Evolutionary conservation across 306 rosid species (phyloP), one percentile per base, ranked within the genome.

Genomic region (Acacia melanoxylon): DNA sequence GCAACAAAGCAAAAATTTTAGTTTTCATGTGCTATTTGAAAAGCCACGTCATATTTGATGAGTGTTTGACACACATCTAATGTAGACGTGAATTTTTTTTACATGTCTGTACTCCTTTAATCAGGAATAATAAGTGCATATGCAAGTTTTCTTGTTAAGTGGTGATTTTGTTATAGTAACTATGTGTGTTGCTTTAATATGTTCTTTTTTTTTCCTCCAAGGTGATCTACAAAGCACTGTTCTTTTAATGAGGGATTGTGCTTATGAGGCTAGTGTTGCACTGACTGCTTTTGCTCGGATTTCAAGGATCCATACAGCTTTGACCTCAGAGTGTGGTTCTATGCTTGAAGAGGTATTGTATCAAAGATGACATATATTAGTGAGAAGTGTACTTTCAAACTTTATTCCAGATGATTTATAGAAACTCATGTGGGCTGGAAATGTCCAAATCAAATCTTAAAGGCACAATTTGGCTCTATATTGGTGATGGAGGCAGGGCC

Each of bases 281-380:
- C 89, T 93, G 63, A 71, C 90, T 52, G 91, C 93, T 79, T 93
- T 91, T 89, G 81, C 85, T 62, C 85, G 87, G 79, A 92, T 91
- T 82, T 91, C 95, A 70, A 91, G 89, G 87, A 89, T 81, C 80
- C 95, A 94, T 86, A 91, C 97, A 77, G 91, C 98, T 82, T 86
- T 94, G 90, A 94, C 98, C 75, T 94, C 98, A 75, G 97, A 94
- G 87, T 93, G 98, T 35, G 98, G 98, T 81, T 95, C 97, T 80
- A 93, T 95, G 97, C 97, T 95, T 58, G 97, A 95, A 85, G 98
- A 95, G 97, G 98, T 95, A 84, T 69, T 83, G 76, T 72, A 66
- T 72, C 31, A 12, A 25, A 78, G 71, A 73, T 68, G 71, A 67
- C 67, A 16, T 58, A 52, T 29, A 75, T 80, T 46, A n/a, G 24